Percentiles rank a stretch among this genome's conserved stretches.
These are phyloP conservation scores for Eimeria necatrix DNA, from an alignment of 169 alveolate species.

Conservation along the genomic window DNA sequence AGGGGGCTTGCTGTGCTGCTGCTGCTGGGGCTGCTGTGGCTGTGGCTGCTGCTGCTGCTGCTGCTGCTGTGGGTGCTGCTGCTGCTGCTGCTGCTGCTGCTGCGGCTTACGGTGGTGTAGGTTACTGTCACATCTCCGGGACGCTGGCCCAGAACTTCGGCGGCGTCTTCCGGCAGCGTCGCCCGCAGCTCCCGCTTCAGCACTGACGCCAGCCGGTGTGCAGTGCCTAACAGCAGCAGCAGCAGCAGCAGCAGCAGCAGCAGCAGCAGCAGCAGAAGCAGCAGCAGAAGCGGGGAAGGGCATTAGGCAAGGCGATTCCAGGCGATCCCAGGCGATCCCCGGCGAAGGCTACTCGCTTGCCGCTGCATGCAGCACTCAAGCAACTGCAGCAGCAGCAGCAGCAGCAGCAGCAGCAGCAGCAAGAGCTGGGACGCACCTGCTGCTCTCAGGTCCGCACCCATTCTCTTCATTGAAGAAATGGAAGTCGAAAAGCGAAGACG, in stretches of 20 bases:
- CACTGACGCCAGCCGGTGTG: slow-evolving; percentile 60
- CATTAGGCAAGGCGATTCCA: neutral
- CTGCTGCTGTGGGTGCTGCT: too few species aligned
- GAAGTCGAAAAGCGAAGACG: slow-evolving; percentile 7
- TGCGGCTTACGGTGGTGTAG: slow-evolving; percentile 63
- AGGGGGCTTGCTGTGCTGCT: too few species aligned
- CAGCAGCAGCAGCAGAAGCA: neutral
- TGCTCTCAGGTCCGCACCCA: slow-evolving; percentile 54
- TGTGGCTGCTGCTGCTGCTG: too few species aligned
- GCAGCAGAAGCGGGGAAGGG: neutral
- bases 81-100: neutral
- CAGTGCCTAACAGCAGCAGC: slow-evolving; percentile 63
- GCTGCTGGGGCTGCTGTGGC: too few species aligned
- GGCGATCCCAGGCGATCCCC: neutral
- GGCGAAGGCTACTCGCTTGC: neutral
- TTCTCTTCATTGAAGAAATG: neutral
- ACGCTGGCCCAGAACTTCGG: slow-evolving; percentile 61
- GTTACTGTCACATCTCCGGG: slow-evolving; percentile 74
- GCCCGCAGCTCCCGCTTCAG: slow-evolving; percentile 65
- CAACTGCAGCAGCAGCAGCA: neutral
- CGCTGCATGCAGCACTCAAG: neutral
- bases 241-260: slow-evolving; percentile 45
- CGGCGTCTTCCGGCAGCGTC: slow-evolving; percentile 71
- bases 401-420: slow-evolving; percentile 62
- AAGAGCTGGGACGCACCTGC: slow-evolving; percentile 2